Percentiles rank a stretch among this genome's conserved stretches.
These are phyloP conservation scores for Prototheca wickerhamii DNA, from an alignment of 163 green algal species.

Conservation along the genomic window DNA sequence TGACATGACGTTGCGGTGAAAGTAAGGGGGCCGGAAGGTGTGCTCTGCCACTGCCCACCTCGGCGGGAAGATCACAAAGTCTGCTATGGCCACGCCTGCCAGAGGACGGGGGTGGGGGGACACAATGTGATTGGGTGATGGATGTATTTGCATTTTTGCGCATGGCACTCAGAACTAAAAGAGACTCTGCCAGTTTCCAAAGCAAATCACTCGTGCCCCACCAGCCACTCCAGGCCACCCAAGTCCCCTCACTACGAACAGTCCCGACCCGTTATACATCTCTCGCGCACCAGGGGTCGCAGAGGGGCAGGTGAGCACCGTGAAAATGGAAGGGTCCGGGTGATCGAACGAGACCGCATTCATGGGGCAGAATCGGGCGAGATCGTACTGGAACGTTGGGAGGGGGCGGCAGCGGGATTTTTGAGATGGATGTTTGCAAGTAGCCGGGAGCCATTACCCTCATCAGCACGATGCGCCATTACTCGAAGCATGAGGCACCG, in stretches of 20 bases:
- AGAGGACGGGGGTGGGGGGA: not conserved
- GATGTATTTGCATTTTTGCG: not conserved
- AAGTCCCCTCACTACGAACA: too few relatives aligned
- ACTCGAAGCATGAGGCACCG: too few relatives aligned
- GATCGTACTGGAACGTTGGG: slow-evolving; percentile 23
- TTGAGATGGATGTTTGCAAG: not conserved
- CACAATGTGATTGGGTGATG: not conserved
- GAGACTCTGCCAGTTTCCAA: too few relatives aligned
- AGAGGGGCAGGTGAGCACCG: slow-evolving; percentile 76
- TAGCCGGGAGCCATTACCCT: too few relatives aligned
- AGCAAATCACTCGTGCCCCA: not conserved
- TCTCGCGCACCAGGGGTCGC: slow-evolving; percentile 35
- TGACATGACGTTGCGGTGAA: slow-evolving; percentile 72
- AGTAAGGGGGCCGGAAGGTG: slow-evolving; percentile 93
- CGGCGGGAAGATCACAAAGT: slow-evolving; percentile 93
- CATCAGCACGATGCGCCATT: too few relatives aligned
- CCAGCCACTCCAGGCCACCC: too few relatives aligned
- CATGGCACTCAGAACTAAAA: not conserved
- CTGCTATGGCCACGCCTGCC: slow-evolving; percentile 62
- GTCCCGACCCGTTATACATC: not conserved
- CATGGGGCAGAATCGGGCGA: slow-evolving; percentile 74
- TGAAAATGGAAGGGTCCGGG: slow-evolving; percentile 92
- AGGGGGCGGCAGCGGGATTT: slow-evolving; percentile 9
- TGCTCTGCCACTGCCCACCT: slow-evolving; percentile 80
- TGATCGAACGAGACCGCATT: slow-evolving; percentile 86